A percentile compares a stretch with the other conserved stretches of the same genome.
Conservation (phyloP, 1,284 basidiomycete species). For the Volvariella volvacea region DNA sequence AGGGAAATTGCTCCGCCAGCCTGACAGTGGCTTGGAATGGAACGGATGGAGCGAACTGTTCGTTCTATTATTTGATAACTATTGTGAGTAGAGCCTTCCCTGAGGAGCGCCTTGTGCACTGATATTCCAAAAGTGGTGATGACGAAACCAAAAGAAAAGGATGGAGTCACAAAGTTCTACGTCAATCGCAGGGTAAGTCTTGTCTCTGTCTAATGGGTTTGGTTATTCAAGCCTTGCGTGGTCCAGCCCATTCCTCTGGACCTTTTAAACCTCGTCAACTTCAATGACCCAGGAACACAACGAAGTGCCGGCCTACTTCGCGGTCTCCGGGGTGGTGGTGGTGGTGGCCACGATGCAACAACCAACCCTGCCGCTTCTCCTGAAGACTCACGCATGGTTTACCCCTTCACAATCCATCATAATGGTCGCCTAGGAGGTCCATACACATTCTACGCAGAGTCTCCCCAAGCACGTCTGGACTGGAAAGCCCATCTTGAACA, state of each 20-base stretch:
- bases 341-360: conserved; percentile 30
- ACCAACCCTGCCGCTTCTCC: conserved; percentile 32
- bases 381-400: conserved; percentile 68
- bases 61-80: conserved; percentile 90
- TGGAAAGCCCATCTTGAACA: conserved; percentile 91
- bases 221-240: conserved; percentile 37
- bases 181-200: conserved; percentile 72
- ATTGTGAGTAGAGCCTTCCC: conserved; percentile 66
- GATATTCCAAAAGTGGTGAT: conserved; percentile 61
- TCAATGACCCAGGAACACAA: conserved; percentile 68
- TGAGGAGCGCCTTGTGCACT: no score
- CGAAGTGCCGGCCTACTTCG: conserved; percentile 58
- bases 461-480: conserved; percentile 63
- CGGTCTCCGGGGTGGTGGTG: conserved; percentile 39
- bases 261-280: conserved; percentile 75
- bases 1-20: conserved; percentile 76
- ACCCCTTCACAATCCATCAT: conserved; percentile 80
- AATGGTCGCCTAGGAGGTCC: conserved; percentile 78
- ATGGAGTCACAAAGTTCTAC: conserved; percentile 67
- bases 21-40: conserved; percentile 78
- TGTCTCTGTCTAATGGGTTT: conserved; percentile 1
- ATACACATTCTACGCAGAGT: conserved; percentile 84
- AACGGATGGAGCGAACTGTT: conserved; percentile 82
- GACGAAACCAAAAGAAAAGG: conserved; percentile 75
- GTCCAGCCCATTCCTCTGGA: conserved; percentile 89